These are phyloP conservation scores for Mycosphaerella sp. DNA, from an alignment of 2,329 filamentous ascomycete species.

Conservation along the genomic window DNA sequence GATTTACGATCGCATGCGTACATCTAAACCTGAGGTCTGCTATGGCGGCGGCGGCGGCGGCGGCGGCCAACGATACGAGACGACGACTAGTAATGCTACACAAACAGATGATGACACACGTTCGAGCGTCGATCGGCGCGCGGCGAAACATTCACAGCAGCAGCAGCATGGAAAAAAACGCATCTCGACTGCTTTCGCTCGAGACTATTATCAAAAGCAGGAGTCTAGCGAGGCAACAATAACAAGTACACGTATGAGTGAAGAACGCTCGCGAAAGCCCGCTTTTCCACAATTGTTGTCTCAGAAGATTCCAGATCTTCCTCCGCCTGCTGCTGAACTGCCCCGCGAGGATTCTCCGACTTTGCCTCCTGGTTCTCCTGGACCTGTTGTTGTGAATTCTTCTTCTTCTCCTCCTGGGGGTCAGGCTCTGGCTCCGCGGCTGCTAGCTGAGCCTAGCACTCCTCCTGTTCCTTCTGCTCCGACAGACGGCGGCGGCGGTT, in stretches of 20 bases:
- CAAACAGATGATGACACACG: background rate
- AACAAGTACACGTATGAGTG: slow-evolving; percentile 7
- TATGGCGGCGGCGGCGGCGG: slow-evolving; percentile 9
- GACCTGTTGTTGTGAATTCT: background rate
- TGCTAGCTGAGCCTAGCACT: background rate
- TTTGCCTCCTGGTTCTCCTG: background rate
- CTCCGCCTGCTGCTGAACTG: background rate
- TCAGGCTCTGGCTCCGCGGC: background rate
- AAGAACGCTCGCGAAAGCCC: slow-evolving; percentile 13
- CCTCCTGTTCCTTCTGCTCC: background rate
- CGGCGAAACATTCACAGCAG: background rate
- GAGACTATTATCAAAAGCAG: slow-evolving; percentile 21
- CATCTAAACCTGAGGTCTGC: slow-evolving; percentile 4
- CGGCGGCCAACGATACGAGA: background rate
- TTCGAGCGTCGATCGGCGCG: background rate
- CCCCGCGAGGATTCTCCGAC: slow-evolving; percentile 4
- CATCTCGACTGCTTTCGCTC: slow-evolving; percentile 20
- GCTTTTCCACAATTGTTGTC: slow-evolving; percentile 3
- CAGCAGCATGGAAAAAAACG: slow-evolving; percentile 10
- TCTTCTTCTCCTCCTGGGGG: background rate
- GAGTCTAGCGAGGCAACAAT: background rate
- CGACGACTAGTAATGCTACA: background rate
- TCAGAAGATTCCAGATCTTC: background rate
- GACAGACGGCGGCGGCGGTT: background rate
- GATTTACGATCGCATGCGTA: slow-evolving; percentile 1